Evolutionary conservation across 306 rosid genomes (phyloP).

Genomic region (Dryas alaskensis): DNA sequence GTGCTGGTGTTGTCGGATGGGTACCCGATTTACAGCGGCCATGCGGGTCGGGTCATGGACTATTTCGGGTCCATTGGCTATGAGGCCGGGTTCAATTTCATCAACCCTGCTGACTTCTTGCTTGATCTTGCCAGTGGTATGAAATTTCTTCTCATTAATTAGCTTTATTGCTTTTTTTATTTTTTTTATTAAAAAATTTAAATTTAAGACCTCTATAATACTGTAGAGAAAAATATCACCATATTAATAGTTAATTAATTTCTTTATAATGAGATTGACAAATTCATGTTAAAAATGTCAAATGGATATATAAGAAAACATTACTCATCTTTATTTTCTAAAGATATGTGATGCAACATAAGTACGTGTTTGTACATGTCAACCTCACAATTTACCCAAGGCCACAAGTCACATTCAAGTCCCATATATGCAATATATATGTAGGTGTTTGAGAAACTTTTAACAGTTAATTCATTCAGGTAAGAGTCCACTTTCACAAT

Average conservation of each 20-base stretch:
- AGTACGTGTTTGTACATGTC: conserved; percentile 24
- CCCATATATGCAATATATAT: not conserved
- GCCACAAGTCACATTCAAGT: not conserved
- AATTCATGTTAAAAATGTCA: not conserved
- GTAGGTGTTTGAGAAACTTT: conserved; percentile 17
- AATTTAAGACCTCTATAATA: too few relatives aligned
- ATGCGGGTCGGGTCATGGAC: conserved; percentile 60
- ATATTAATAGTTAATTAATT: too few relatives aligned
- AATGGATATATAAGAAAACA: not conserved
- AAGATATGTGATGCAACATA: not conserved
- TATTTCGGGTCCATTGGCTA: conserved; percentile 62
- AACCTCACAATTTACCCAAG: conserved; percentile 20
- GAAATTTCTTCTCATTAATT: conserved; percentile 17
- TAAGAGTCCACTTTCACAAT: conserved; percentile 34
- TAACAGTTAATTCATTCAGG: conserved; percentile 25
- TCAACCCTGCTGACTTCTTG: conserved; percentile 84
- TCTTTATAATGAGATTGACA: too few relatives aligned
- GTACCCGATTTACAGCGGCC: conserved; percentile 62
- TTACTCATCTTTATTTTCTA: not conserved
- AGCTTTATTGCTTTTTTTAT: not conserved
- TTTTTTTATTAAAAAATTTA: too few relatives aligned
- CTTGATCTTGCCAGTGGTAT: conserved; percentile 91
- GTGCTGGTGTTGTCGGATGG: conserved; percentile 70
- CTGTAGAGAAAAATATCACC: too few relatives aligned
- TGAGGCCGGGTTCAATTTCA: conserved; percentile 54